Evolutionary conservation across 2,329 filamentous ascomycete species (phyloP).

Genomic region (Plectosphaerella sp.): DNA sequence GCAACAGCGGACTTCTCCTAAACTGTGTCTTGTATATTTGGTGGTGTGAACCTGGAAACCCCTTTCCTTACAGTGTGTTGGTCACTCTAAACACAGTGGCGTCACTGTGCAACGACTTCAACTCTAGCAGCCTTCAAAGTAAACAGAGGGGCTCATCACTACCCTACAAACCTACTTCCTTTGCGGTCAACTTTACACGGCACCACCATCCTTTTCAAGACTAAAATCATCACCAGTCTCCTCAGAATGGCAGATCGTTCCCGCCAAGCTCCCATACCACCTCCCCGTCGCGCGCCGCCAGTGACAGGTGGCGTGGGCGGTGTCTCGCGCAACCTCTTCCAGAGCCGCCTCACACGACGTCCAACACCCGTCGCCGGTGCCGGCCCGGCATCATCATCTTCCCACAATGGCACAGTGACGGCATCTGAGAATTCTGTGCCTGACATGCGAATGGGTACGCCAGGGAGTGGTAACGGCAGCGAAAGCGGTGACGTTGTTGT

Average conservation of each 20-base stretch:
- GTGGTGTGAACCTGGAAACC: background rate
- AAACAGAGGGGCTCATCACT: background rate
- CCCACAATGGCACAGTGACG: constrained; percentile 16
- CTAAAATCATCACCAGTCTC: background rate
- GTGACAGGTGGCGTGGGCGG: constrained; percentile 9
- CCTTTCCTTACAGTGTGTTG: background rate
- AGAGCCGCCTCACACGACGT: constrained; percentile 52
- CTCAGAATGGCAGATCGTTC: background rate
- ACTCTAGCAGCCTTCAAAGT: background rate
- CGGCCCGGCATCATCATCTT: constrained; percentile 3
- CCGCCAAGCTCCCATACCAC: background rate
- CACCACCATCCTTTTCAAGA: background rate
- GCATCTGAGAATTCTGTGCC: constrained; percentile 19
- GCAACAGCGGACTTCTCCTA: too few species aligned
- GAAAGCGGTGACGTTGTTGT: constrained; percentile 55
- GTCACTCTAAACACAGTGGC: background rate
- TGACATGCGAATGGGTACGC: constrained; percentile 36
- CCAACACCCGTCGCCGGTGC: constrained; percentile 36
- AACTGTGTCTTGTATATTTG: too few species aligned
- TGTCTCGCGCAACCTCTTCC: constrained; percentile 55
- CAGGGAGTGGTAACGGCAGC: background rate
- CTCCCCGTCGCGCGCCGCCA: constrained; percentile 8
- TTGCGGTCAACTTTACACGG: background rate
- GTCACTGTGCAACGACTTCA: background rate
- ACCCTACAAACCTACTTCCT: background rate